Evolutionary conservation across 495 filamentous ascomycete genomes (phyloP), one percentile per base, ranked within the genome.

Genomic region (Penicillium canescens): DNA sequence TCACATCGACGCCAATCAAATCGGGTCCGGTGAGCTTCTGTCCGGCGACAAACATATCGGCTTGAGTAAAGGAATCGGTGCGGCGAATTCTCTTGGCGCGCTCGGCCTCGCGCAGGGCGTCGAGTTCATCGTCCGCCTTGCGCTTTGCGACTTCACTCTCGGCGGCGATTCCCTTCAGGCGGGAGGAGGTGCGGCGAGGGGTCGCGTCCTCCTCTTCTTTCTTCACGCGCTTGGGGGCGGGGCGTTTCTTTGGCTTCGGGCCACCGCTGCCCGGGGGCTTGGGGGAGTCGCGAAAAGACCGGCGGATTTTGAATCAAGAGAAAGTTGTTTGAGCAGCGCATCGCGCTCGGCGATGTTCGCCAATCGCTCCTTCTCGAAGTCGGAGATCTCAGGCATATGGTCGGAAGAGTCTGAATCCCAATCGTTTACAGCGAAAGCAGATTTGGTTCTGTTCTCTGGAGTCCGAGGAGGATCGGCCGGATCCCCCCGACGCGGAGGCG

Each of bases 21-120:
- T 63, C 67, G 20, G 67, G 65, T 8, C 70, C 76, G 13, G 61
- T 73, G 61, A 82, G 78, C 57, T 86, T 86, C 61, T 86, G 84
- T 0, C 92, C 91, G 13, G 86, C 85, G 3, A 95, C 86, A 34
- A 91, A 75, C 61, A 96, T 90, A 54, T 93, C 88, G 24, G 82
- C 85, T 18, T 92, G 78, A 21, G 85, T 81, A 50, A 92, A 76
- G 34, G 88, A 84, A 13, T 85, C 91, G 5, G 82, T 82, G 23
- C 91, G 78, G 23, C 92, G 80, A 60, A 84, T 73, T 50, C 83
- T 81, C 75, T 95, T 96, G 3, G 81, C 83, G 36, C 78, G 78
- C 36, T 84, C 87, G 24, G 76, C 78, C 57, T 88, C 82, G 54
- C 77, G 76, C 13, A 79, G 69, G 1, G 76, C 82, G 31, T 86